These are phyloP conservation scores for Pisolithus marmoratus DNA, from an alignment of 768 basidiomycete species.

Conservation along the genomic window DNA sequence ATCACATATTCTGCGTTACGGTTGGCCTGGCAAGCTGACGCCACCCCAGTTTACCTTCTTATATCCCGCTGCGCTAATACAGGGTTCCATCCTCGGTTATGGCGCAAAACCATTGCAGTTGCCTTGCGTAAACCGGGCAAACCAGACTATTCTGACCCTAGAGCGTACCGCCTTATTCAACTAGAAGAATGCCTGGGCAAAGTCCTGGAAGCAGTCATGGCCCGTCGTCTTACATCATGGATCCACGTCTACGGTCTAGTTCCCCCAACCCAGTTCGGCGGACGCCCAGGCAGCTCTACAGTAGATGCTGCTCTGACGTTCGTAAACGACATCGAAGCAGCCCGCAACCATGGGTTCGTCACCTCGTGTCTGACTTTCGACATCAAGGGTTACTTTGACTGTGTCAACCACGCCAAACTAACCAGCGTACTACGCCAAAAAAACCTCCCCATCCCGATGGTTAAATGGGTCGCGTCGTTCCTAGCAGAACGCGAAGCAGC, in stretches of 20 bases:
- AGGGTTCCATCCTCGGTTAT: constrained; percentile 2
- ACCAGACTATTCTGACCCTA: constrained; percentile 30
- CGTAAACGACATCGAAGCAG: not conserved
- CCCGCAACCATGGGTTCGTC: too few species aligned
- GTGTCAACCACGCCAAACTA: constrained; percentile 13
- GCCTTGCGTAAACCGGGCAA: constrained; percentile 32
- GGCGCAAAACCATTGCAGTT: constrained; percentile 24
- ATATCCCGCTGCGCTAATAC: not conserved
- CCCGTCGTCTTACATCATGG: constrained; percentile 17
- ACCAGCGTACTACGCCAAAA: not conserved
- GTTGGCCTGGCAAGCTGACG: not conserved
- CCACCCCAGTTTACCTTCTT: not conserved
- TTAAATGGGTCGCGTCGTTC: not conserved
- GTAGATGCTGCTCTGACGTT: not conserved
- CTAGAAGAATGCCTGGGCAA: constrained; percentile 33
- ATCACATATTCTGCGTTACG: not conserved
- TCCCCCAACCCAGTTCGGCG: constrained; percentile 25
- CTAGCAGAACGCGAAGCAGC: not conserved
- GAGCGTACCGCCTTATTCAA: constrained; percentile 31
- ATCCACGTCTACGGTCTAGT: constrained; percentile 20
- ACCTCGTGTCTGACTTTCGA: constrained; percentile 13
- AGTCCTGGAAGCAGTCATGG: constrained; percentile 24
- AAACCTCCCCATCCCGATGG: not conserved
- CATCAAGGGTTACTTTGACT: constrained; percentile 18
- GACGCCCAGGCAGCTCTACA: constrained; percentile 6